Conservation (phyloP, 2,329 filamentous ascomycete genomes). For the Xylaria sp. region DNA sequence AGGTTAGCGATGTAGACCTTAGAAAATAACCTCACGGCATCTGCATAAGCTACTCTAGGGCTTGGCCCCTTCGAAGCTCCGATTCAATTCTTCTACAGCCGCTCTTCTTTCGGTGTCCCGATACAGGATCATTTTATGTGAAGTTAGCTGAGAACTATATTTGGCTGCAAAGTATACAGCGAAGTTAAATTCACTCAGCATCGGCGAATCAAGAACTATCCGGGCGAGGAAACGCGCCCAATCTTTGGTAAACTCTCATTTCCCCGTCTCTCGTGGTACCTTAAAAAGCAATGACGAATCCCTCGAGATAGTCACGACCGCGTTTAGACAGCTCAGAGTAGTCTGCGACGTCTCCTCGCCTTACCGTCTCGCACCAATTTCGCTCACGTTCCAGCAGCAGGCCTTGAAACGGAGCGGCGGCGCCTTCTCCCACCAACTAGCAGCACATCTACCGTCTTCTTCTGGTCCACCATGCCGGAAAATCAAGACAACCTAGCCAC, state of each 20-base stretch:
- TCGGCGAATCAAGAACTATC: not conserved
- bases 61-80: not conserved
- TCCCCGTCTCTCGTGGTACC: not conserved
- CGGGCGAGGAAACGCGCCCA: not conserved
- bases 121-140: not conserved
- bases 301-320: not conserved
- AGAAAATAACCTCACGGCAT: constrained; percentile 25
- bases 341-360: not conserved
- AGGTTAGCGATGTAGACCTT: constrained; percentile 13
- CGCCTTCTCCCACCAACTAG: not conserved
- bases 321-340: not conserved
- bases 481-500: not conserved
- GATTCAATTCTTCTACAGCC: not conserved
- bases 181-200: not conserved
- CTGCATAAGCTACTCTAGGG: not conserved
- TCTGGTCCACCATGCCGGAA: not conserved
- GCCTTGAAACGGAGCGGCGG: not conserved
- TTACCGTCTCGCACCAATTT: not conserved
- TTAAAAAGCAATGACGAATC: not conserved
- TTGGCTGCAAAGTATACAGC: not conserved
- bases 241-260: not conserved
- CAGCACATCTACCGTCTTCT: not conserved
- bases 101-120: not conserved
- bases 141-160: not conserved
- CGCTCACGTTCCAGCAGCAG: not conserved